phyloP scores from a whole-genome alignment of 768 basidiomycete species.

The Clitopilus passeckerianus region DNA sequence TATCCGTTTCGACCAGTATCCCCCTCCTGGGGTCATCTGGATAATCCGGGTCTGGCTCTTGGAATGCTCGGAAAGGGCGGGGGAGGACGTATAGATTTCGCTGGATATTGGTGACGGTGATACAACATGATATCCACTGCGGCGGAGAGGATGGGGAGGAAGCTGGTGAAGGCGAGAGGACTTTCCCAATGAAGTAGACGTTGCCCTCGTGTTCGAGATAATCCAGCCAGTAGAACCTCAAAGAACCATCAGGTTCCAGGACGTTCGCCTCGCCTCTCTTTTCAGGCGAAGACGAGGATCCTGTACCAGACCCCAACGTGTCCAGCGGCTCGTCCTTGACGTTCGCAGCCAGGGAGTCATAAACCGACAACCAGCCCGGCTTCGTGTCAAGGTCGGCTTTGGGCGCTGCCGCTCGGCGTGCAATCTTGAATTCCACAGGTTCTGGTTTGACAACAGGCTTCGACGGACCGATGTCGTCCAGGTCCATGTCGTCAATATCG shows the following conservation, averaged over 20 bases:
- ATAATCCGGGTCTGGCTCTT: too few species aligned
- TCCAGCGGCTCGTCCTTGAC: slow-evolving; percentile 50
- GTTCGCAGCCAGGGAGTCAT: slow-evolving; percentile 51
- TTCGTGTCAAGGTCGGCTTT: slow-evolving; percentile 42
- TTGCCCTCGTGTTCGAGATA: slow-evolving; percentile 84
- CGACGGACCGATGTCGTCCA: slow-evolving; percentile 20
- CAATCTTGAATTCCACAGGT: slow-evolving; percentile 18
- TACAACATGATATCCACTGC: slow-evolving; percentile 76
- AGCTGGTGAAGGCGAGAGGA: slow-evolving; percentile 57
- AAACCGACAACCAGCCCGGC: slow-evolving; percentile 70
- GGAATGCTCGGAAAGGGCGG: slow-evolving; percentile 35
- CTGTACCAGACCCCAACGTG: slow-evolving; percentile 33
- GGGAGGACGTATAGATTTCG: slow-evolving; percentile 91
- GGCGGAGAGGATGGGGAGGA: slow-evolving; percentile 7
- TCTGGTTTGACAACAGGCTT: slow-evolving; percentile 29
- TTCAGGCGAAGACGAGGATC: slow-evolving; percentile 24
- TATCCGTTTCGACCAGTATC: slow-evolving; percentile 66
- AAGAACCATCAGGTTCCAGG: slow-evolving; percentile 77
- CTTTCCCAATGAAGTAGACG: slow-evolving; percentile 88
- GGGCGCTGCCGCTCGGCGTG: slow-evolving; percentile 11
- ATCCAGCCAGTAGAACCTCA: slow-evolving; percentile 96
- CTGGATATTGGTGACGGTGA: slow-evolving; percentile 80
- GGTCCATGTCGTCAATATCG: slow-evolving; percentile 49
- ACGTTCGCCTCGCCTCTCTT: slow-evolving; percentile 45
- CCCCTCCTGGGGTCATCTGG: slow-evolving; percentile 25